These are phyloP conservation scores for Lichenothelia convexa DNA, from an alignment of 495 filamentous ascomycete genomes.

Conservation along the genomic window DNA sequence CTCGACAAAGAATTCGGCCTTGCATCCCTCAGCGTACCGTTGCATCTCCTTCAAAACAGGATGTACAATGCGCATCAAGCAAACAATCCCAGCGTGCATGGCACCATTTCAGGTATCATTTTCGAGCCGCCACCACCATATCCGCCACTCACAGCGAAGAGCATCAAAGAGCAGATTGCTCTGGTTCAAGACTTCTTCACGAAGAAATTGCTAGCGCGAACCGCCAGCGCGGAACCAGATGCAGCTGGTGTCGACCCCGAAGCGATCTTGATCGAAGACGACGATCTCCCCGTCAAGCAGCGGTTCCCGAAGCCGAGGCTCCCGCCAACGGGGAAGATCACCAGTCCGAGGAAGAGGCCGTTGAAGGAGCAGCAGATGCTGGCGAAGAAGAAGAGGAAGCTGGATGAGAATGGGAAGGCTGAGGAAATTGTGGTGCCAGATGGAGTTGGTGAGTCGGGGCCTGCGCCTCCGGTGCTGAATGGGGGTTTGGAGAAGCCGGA, in stretches of 20 bases:
- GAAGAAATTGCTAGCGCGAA: slow-evolving; percentile 63
- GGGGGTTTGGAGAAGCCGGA: slow-evolving; percentile 13
- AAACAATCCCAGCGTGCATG: slow-evolving; percentile 44
- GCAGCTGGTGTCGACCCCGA: too few relatives aligned
- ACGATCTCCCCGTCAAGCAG: slow-evolving; percentile 84
- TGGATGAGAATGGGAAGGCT: slow-evolving; percentile 18
- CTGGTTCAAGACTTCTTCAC: slow-evolving; percentile 81
- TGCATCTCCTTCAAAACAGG: slow-evolving; percentile 84
- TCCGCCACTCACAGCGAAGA: slow-evolving; percentile 65
- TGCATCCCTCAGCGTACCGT: slow-evolving; percentile 68
- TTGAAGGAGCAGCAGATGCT: slow-evolving; percentile 53
- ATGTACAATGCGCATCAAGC: slow-evolving; percentile 65
- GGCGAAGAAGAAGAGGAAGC: slow-evolving; percentile 48
- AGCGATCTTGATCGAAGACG: slow-evolving; percentile 80
- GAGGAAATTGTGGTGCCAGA: slow-evolving; percentile 4
- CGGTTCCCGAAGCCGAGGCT: slow-evolving; percentile 80
- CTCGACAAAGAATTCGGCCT: slow-evolving; percentile 78
- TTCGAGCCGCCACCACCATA: slow-evolving; percentile 54
- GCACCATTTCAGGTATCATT: slow-evolving; percentile 31
- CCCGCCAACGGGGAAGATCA: slow-evolving; percentile 88
- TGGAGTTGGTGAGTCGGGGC: slow-evolving; percentile 4
- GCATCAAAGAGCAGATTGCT: slow-evolving; percentile 59
- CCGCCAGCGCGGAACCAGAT: slow-evolving; percentile 61
- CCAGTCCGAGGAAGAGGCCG: slow-evolving; percentile 73
- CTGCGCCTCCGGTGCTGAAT: neutral